Evolutionary conservation across 805 yeast genomes (phyloP), one percentile per base, ranked within the genome.

Genomic region (Candida ficus): DNA sequence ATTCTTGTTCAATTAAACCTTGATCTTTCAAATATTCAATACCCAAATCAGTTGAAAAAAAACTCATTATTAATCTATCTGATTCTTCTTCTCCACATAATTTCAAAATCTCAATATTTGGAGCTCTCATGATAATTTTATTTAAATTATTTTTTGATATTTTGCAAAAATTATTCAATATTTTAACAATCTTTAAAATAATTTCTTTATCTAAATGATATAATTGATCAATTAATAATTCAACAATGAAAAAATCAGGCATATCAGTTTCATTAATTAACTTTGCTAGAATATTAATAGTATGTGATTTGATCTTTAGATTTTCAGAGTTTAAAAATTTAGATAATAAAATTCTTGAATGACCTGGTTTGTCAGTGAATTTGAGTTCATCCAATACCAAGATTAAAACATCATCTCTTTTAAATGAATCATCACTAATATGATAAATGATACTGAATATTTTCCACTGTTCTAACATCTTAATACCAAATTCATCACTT

Each of bases 361-460:
- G 96, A 7, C 82, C 77, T 11, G 79, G 77, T 17, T 68, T 56
- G 4, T 69, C 63, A 5, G 18, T 22, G 48, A 78, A 78, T 47
- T 81, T 81, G 57, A 90, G 62, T 37, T 78, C 77, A 27, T 75
- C 73, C 39, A 91, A 64, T 10, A 86, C 68, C 7, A 75, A 54
- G 23, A 73, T 61, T 11, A 84, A 63, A 32, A 87, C 62, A 48
- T 76, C 80, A 38, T 80, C 78, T 25, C 84, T 65, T 28, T 68
- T 58, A 11, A 75, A 68, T 5, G 71, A 64, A 28, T 72, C 72
- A 44, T 71, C 71, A 14, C 84, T 69, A 39, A 89, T 74, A 50
- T 86, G 86, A 51, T 83, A 81, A 38, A 89, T 67, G 62, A 86
- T 79, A 42, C 82, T 89, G 61, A 87, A 86, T 44, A 91, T 72